Evolutionary conservation across 2,329 filamentous ascomycete genomes (phyloP).

Genomic region (Hirsutella rhossiliensis): DNA sequence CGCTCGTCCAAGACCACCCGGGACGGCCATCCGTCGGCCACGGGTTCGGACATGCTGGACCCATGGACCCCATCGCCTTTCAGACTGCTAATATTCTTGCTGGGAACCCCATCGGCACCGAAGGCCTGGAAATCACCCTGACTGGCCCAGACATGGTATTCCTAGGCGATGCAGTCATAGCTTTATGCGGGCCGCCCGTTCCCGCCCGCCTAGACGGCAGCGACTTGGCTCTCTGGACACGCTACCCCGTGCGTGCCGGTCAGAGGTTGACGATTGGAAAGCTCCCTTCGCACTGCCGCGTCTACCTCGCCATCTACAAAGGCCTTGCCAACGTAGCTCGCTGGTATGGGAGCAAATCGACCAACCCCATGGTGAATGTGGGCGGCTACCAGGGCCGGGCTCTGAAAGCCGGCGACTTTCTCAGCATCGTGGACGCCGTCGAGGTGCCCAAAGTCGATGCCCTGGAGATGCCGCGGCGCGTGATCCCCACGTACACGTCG

Average conservation of each 20-base stretch:
- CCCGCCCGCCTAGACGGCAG: constrained; percentile 36
- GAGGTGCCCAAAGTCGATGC: not conserved
- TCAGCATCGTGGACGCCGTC: not conserved
- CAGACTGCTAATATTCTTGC: constrained; percentile 47
- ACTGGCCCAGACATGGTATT: constrained; percentile 48
- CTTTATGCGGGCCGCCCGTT: constrained; percentile 44
- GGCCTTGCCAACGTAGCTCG: constrained; percentile 29
- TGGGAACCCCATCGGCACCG: constrained; percentile 37
- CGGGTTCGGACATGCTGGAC: constrained; percentile 46
- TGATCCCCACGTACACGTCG: not conserved
- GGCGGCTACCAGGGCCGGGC: not conserved
- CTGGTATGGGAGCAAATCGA: constrained; percentile 48
- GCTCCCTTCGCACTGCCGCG: constrained; percentile 33
- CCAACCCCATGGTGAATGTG: constrained; percentile 10
- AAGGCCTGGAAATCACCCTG: constrained; percentile 48
- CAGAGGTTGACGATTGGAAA: constrained; percentile 39
- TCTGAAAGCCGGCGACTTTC: not conserved
- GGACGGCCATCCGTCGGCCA: constrained; percentile 41
- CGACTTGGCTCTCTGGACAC: constrained; percentile 40
- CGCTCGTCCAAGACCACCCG: constrained; percentile 45
- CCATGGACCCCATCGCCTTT: constrained; percentile 47
- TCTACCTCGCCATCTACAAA: constrained; percentile 42
- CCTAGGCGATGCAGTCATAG: constrained; percentile 37
- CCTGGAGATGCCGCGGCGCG: not conserved
- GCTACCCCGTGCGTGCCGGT: constrained; percentile 35